Evolutionary conservation across 1,284 basidiomycete genomes (phyloP).

Genomic region (Tilletia walkeri): DNA sequence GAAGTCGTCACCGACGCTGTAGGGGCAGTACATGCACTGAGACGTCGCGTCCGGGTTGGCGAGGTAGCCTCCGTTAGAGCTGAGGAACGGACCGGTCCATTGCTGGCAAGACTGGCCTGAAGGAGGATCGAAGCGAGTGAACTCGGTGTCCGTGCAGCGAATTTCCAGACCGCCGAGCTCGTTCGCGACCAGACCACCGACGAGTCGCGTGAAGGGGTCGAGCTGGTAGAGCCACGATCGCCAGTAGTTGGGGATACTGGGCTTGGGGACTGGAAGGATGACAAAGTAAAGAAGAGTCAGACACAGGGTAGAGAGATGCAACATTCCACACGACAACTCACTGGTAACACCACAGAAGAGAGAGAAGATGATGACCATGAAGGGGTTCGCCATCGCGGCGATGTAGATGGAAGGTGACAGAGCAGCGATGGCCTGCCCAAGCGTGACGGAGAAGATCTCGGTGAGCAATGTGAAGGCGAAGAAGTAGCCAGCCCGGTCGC

Average conservation of each 20-base stretch:
- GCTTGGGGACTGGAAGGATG: constrained; percentile 5
- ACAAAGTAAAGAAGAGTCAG: background rate
- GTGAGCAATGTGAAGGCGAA: constrained; percentile 59
- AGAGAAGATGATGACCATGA: constrained; percentile 61
- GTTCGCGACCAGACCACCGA: constrained; percentile 68
- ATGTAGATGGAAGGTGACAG: constrained; percentile 63
- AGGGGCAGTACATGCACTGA: constrained; percentile 73
- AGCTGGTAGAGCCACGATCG: constrained; percentile 18
- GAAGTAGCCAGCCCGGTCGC: constrained; percentile 69
- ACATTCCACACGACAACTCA: background rate
- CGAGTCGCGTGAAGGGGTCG: constrained; percentile 35
- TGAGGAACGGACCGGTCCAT: constrained; percentile 57
- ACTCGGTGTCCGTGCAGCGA: constrained; percentile 68
- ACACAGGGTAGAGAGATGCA: background rate
- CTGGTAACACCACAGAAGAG: constrained; percentile 61
- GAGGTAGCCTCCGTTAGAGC: constrained; percentile 73
- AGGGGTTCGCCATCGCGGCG: constrained; percentile 77
- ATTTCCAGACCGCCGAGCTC: constrained; percentile 75
- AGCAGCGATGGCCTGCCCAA: constrained; percentile 56
- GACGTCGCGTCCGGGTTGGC: constrained; percentile 67
- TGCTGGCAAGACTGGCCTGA: constrained; percentile 69
- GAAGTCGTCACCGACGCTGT: constrained; percentile 69
- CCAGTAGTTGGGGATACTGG: constrained; percentile 14
- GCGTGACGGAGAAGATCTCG: constrained; percentile 39
- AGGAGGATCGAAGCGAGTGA: constrained; percentile 66